Percentiles rank a stretch among this genome's conserved stretches.
Evolutionary conservation across 176 grass and related monocot genomes (phyloP).

Genomic region (Triticum dicoccoides): DNA sequence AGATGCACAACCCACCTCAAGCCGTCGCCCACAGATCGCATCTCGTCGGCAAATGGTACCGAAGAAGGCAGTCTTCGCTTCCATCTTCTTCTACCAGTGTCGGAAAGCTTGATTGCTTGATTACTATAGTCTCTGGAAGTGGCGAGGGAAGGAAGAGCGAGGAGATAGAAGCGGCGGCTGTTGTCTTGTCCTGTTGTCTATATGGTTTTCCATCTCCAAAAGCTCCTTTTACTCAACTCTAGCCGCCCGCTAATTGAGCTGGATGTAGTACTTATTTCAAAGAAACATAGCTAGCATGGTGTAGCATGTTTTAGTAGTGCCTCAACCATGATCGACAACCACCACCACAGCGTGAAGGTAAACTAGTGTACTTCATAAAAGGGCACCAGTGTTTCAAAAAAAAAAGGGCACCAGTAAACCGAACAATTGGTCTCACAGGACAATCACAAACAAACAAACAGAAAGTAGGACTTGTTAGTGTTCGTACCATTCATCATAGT

Average conservation of each 20-base stretch:
- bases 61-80: no score
- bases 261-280: not conserved
- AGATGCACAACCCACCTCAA: no score
- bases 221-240: not conserved
- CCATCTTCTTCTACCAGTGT: no score
- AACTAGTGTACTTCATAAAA: not conserved
- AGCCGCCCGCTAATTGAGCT: not conserved
- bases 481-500: not conserved
- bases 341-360: not conserved
- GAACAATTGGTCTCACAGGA: not conserved
- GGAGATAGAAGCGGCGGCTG: no score
- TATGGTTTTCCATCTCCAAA: not conserved
- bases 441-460: not conserved
- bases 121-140: no score
- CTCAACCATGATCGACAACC: not conserved
- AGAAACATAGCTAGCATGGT: not conserved
- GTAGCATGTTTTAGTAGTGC: not conserved
- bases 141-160: no score
- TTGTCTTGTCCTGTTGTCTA: no score
- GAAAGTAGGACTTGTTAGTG: not conserved
- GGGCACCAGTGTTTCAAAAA: not conserved
- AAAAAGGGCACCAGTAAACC: not conserved
- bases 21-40: no score
- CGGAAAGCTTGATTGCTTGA: no score
- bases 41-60: no score